A percentile compares a stretch with the other conserved stretches of the same genome.
Conservation (phyloP, 495 filamentous ascomycete genomes). For the Bombardia bombarda region DNA sequence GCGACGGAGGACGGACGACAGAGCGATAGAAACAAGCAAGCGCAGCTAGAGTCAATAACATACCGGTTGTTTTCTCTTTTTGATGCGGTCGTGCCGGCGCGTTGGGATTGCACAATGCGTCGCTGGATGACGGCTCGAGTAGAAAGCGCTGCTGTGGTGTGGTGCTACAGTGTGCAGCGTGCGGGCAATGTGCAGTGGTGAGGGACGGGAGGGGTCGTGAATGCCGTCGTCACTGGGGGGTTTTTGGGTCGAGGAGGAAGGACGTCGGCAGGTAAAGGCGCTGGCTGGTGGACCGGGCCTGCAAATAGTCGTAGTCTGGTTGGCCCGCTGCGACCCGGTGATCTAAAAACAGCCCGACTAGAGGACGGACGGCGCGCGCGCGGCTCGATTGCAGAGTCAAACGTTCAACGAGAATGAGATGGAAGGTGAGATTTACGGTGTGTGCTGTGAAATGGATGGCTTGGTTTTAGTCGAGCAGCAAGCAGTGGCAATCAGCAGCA, state of each 20-base stretch:
- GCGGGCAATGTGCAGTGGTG: neutral
- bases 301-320: constrained; percentile 15
- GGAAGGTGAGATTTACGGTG: constrained; percentile 6
- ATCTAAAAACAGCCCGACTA: constrained; percentile 23
- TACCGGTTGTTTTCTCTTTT: too few relatives aligned
- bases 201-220: constrained; percentile 12
- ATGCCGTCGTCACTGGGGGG: constrained; percentile 11
- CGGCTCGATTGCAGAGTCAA: neutral
- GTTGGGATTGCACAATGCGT: neutral
- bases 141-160: neutral
- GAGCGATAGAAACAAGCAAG: too few relatives aligned
- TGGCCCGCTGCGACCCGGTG: constrained; percentile 9
- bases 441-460: too few relatives aligned
- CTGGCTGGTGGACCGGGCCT: constrained; percentile 7
- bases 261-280: neutral
- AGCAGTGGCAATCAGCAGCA: too few relatives aligned
- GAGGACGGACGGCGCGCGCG: neutral
- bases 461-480: too few relatives aligned
- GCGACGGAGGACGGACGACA: too few relatives aligned
- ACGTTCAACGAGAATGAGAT: constrained; percentile 2
- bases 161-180: neutral
- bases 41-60: too few relatives aligned
- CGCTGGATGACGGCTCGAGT: neutral
- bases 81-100: too few relatives aligned
- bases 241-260: neutral